phyloP scores from a whole-genome alignment of 306 rosid genomes.

The Rubus idaeus region DNA sequence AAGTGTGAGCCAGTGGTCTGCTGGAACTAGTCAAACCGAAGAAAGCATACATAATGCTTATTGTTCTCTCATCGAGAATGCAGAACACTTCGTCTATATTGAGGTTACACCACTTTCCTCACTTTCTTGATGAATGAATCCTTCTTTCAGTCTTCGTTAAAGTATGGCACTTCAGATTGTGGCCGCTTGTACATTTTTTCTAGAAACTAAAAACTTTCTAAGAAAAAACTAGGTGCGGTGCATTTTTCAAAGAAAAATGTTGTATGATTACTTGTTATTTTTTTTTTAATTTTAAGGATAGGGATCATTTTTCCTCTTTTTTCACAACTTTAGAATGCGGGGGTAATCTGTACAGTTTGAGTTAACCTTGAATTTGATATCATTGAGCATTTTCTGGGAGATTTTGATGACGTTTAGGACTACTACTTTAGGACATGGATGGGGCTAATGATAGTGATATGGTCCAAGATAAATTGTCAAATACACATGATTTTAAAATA shows the following conservation, averaged over 20 bases:
- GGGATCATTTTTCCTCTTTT: not conserved
- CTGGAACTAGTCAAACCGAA: constrained; percentile 52
- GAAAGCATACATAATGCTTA: constrained; percentile 48
- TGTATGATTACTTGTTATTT: not conserved
- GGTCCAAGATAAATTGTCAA: not conserved
- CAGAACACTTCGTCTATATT: constrained; percentile 48
- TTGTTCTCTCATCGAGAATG: constrained; percentile 46
- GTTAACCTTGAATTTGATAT: not conserved
- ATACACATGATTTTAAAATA: not conserved
- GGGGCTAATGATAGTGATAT: not conserved
- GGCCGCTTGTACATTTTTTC: not conserved
- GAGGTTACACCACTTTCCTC: constrained; percentile 31
- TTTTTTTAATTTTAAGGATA: no score
- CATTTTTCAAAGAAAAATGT: not conserved
- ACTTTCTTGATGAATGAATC: not conserved
- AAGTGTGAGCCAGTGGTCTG: constrained; percentile 58
- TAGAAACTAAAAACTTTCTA: not conserved
- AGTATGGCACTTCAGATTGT: not conserved
- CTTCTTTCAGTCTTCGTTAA: not conserved
- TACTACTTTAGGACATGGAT: not conserved
- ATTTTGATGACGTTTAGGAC: not conserved
- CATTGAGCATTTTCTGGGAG: not conserved
- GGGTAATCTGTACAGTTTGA: not conserved
- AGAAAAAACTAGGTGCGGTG: not conserved
- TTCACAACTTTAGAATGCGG: not conserved